Evolutionary conservation across 83 land plant genomes (phyloP).

Genomic region (Larix sibirica): DNA sequence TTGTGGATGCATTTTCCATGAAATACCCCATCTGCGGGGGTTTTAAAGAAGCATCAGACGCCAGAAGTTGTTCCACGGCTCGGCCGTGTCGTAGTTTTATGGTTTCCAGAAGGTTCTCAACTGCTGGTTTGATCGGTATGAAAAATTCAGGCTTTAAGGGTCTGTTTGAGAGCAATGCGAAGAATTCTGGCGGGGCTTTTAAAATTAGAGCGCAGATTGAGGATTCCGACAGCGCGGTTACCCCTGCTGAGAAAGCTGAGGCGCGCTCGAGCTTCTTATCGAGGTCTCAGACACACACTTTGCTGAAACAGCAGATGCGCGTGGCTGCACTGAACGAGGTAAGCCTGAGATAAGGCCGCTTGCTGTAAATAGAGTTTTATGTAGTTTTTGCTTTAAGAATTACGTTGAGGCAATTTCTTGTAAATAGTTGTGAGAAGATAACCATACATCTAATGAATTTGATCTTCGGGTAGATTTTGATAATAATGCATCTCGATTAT

Average conservation of each 20-base stretch:
- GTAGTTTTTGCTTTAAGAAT: no score
- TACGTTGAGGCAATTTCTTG: no score
- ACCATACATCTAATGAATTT: no score
- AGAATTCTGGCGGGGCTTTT: not conserved
- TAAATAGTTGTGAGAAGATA: no score
- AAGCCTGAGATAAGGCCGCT: not conserved
- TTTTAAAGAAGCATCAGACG: not conserved
- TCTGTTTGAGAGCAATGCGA: not conserved
- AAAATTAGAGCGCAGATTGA: constrained; percentile 8
- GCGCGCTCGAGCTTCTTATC: constrained; percentile 21
- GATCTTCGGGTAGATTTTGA: no score
- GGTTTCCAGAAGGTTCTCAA: no score
- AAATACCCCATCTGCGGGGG: not conserved
- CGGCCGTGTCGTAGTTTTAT: no score
- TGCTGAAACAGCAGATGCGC: constrained; percentile 65
- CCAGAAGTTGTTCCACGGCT: no score
- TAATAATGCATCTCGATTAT: no score
- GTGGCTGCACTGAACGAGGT: constrained; percentile 71
- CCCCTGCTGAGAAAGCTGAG: not conserved
- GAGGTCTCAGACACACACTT: constrained; percentile 50
- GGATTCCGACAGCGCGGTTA: not conserved
- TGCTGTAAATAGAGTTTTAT: no score
- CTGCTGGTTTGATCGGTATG: no score
- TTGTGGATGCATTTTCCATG: not conserved
- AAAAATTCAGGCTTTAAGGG: not conserved